Evolutionary conservation across 495 filamentous ascomycete genomes (phyloP).

Genomic region (Rhypophila decipiens): DNA sequence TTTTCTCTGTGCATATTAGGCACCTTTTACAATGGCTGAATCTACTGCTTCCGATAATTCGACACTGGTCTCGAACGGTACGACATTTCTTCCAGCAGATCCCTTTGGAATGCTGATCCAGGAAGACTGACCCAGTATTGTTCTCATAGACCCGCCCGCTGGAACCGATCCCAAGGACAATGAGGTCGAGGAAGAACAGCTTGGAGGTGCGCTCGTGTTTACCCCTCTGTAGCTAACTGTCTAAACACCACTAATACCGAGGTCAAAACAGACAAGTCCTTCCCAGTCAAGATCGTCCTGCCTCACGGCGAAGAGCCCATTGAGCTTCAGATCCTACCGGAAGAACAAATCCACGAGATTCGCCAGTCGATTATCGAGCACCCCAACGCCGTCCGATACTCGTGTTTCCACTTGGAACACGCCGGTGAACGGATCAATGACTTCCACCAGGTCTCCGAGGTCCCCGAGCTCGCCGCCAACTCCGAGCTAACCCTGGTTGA

Average conservation of each 20-base stretch:
- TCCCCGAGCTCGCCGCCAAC: slow-evolving; percentile 65
- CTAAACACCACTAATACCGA: slow-evolving; percentile 9
- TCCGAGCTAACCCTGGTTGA: slow-evolving; percentile 78
- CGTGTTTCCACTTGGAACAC: slow-evolving; percentile 96
- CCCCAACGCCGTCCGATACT: slow-evolving; percentile 91
- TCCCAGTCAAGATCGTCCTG: slow-evolving; percentile 62
- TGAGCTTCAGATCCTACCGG: slow-evolving; percentile 82
- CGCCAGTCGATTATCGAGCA: slow-evolving; percentile 93
- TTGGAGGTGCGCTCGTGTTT: slow-evolving; percentile 5
- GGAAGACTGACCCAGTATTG: too few species aligned
- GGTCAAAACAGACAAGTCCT: slow-evolving; percentile 55
- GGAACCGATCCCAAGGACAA: slow-evolving; percentile 7
- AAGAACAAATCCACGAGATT: slow-evolving; percentile 96
- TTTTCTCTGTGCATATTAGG: background rate
- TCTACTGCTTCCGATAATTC: background rate
- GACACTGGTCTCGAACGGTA: too few species aligned
- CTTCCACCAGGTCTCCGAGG: slow-evolving; percentile 87
- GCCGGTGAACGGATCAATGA: slow-evolving; percentile 84
- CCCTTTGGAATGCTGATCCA: too few species aligned
- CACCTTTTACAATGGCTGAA: background rate
- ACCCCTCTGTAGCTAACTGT: background rate
- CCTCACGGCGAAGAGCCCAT: slow-evolving; percentile 75
- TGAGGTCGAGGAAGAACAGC: slow-evolving; percentile 20
- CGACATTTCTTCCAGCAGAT: too few species aligned
- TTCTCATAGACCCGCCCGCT: slow-evolving; percentile 9